These are phyloP conservation scores for Lentinus polychrous DNA, from an alignment of 1,284 basidiomycete genomes.

Conservation along the genomic window DNA sequence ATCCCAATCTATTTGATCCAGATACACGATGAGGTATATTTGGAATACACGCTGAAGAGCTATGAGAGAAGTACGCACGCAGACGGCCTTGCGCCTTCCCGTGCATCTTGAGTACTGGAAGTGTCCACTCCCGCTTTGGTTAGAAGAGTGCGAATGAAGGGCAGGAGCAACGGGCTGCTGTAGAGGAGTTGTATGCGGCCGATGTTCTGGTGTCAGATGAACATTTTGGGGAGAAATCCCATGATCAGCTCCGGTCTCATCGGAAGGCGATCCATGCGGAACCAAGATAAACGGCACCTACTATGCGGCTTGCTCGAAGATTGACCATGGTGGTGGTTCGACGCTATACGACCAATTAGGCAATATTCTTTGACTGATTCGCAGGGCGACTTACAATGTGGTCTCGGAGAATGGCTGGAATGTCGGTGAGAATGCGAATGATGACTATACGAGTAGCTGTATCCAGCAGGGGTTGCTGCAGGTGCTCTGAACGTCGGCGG, in stretches of 20 bases:
- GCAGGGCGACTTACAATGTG: background rate
- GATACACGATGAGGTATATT: background rate
- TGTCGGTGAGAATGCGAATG: background rate
- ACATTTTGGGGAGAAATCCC: background rate
- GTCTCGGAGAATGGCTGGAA: background rate
- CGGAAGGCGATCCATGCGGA: background rate
- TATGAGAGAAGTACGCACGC: constrained; percentile 35
- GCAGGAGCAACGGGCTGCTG: background rate
- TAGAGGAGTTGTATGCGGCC: background rate
- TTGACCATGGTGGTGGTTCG: background rate
- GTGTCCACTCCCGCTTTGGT: background rate
- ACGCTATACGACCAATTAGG: background rate
- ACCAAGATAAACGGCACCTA: background rate
- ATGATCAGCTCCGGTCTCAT: background rate
- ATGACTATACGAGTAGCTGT: background rate
- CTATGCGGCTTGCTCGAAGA: constrained; percentile 1
- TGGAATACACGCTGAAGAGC: background rate
- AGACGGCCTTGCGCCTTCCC: constrained; percentile 66
- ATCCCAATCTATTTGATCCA: constrained; percentile 54
- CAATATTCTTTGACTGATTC: background rate
- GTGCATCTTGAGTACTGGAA: constrained; percentile 61
- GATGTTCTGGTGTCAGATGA: background rate
- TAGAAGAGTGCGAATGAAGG: background rate
- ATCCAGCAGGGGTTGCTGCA: background rate
- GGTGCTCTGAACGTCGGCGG: background rate